phyloP scores from a whole-genome alignment of 192 early-diverging fungal genomes.

The Gaertneriomyces semiglobifer region DNA sequence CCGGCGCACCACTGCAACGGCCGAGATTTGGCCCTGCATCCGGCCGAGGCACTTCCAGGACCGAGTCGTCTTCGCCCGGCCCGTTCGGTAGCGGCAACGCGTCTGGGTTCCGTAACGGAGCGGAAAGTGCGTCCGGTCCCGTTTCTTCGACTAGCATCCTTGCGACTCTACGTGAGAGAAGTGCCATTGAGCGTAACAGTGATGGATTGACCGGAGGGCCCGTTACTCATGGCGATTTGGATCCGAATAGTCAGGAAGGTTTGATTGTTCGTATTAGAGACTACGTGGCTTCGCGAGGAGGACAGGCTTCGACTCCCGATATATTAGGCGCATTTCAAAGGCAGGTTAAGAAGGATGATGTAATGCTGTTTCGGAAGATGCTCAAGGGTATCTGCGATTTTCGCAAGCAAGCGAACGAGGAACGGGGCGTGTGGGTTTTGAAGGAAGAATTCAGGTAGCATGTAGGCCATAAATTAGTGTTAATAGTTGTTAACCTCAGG shows the following conservation, averaged over 20 bases:
- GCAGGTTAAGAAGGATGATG: constrained; percentile 49
- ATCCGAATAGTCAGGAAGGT: constrained; percentile 27
- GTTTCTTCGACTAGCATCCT: constrained; percentile 9
- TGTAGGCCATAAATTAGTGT: too few species aligned
- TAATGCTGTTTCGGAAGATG: constrained; percentile 62
- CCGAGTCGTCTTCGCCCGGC: not conserved
- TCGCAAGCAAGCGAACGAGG: constrained; percentile 36
- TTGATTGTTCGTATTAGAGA: constrained; percentile 57
- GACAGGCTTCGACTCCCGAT: constrained; percentile 44
- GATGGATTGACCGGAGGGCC: not conserved
- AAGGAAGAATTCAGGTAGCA: constrained; percentile 22
- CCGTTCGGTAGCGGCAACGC: not conserved
- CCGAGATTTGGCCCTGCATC: constrained; percentile 4
- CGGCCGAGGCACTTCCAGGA: not conserved
- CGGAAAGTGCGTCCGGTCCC: not conserved
- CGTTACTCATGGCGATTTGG: constrained; percentile 5
- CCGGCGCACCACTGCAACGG: constrained; percentile 35
- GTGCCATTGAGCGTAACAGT: not conserved
- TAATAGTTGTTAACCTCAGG: too few species aligned
- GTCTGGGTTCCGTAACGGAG: constrained; percentile 9
- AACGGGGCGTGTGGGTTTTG: constrained; percentile 33
- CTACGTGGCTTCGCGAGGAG: constrained; percentile 46
- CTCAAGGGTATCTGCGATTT: constrained; percentile 60
- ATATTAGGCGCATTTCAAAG: constrained; percentile 53
- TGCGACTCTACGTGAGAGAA: constrained; percentile 5